Base-by-base conservation (phyloP, 2,329 filamentous ascomycete genomes). In the Penicillium sp. region DNA sequence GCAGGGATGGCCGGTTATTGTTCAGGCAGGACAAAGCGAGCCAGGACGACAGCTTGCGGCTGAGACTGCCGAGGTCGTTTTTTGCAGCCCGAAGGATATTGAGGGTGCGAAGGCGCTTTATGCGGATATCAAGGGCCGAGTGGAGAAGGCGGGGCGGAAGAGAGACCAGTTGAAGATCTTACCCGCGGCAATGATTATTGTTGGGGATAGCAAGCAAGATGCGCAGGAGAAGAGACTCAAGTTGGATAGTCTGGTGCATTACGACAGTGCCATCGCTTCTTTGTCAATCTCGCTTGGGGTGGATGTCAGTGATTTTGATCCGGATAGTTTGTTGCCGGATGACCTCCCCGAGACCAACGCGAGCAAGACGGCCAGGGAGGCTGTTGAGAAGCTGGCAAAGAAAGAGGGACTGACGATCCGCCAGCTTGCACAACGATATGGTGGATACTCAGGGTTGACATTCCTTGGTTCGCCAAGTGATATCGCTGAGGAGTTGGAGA, bases 1-100 rank as follows among this genome's bases (percentile, higher is more conserved):
- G 1, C 81, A 84, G 60, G 82, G 82, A 0, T 83, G 81, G 80
- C 82, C 82, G 0, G 81, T 83, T 0, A 83, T 84, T 58, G 79
- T 83, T 1, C 81, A 83, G 55, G 82, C 81, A 2, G 81, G 82
- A 0, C 80, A 83, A 63, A 82, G 79, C 0, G 81, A 83, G 52
- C 80, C 81, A 0, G 82, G 81, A 0, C 70, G 75, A 29, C 80
- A 83, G 59, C 68, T 84, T 2, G 81, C 81, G 0, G 81, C 77
- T 0, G 81, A 83, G 69, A 83, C 81, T 12, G 81, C 81, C 0
- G 82, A 83, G 57, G 77, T 75, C 1, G 80, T 84, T 0, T 83
- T 82, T 61, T 83, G 81, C 62, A 78, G 79, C 27, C 80, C 80
- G 1, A 69, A 71, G 25, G 76, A 81, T 58, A 66, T 84, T 3